Percentiles rank a stretch among this genome's conserved stretches.
phyloP scores from a whole-genome alignment of 805 yeast species.

The Cyberlindnera maclurae region DNA sequence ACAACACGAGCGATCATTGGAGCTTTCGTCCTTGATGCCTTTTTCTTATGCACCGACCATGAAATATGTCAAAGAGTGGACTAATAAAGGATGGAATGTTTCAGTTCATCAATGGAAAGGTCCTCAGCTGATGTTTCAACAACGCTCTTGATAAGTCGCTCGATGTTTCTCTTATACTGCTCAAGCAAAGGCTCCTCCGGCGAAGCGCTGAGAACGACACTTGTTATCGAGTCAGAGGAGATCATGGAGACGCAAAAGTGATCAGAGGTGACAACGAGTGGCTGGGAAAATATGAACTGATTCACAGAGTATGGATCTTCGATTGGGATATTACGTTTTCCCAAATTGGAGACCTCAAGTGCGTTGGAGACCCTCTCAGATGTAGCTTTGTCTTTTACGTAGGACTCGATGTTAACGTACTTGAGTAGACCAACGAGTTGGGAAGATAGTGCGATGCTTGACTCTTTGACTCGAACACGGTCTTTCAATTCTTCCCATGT shows the following conservation, averaged over 20 bases:
- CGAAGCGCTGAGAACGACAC: neutral
- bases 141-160: neutral
- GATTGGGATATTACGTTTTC: neutral
- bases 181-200: neutral
- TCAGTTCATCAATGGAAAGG: neutral
- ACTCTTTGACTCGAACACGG: neutral
- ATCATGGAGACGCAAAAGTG: neutral
- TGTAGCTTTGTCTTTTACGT: neutral
- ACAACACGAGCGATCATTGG: no score
- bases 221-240: neutral
- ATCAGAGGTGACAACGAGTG: neutral
- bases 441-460: neutral
- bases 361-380: neutral
- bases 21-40: no score
- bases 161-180: neutral
- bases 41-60: no score
- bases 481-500: slow-evolving; percentile 4
- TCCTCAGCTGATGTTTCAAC: neutral
- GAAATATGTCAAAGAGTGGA: no score
- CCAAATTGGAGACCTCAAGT: slow-evolving; percentile 11
- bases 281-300: slow-evolving; percentile 11
- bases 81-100: neutral
- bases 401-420: slow-evolving; percentile 3
- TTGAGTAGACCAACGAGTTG: slow-evolving; percentile 5
- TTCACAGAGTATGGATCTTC: neutral